Percentiles rank a stretch among this genome's conserved stretches.
Evolutionary conservation across 1,284 basidiomycete genomes (phyloP).

Genomic region (Cryptococcus sp.): DNA sequence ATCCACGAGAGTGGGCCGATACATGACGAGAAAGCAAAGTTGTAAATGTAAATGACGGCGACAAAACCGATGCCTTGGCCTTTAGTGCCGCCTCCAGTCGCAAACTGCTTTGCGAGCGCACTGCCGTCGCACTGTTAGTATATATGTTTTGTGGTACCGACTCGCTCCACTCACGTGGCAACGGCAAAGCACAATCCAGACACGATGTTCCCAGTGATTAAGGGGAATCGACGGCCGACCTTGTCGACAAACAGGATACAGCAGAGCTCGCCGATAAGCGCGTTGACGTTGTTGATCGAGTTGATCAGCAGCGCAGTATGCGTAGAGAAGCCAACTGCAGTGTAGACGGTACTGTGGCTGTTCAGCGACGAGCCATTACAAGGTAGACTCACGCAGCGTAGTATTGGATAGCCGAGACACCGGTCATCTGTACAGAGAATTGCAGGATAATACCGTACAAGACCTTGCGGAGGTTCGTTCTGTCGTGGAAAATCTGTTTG

Average conservation of each 20-base stretch:
- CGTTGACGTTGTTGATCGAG: slow-evolving; percentile 64
- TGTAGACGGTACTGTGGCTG: slow-evolving; percentile 19
- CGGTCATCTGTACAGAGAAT: slow-evolving; percentile 58
- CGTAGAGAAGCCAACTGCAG: slow-evolving; percentile 55
- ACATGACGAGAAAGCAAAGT: slow-evolving; percentile 36
- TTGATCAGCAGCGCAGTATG: slow-evolving; percentile 61
- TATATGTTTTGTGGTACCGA: not conserved
- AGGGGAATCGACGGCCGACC: slow-evolving; percentile 59
- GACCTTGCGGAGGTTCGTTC: slow-evolving; percentile 57
- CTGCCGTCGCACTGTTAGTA: not conserved
- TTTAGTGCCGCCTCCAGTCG: slow-evolving; percentile 15
- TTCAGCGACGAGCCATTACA: not conserved
- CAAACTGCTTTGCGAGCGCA: slow-evolving; percentile 23
- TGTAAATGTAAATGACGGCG: slow-evolving; percentile 37
- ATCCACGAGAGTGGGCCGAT: slow-evolving; percentile 44
- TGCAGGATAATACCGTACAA: slow-evolving; percentile 54
- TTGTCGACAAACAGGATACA: slow-evolving; percentile 63
- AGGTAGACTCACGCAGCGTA: slow-evolving; percentile 47
- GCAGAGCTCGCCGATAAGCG: slow-evolving; percentile 61
- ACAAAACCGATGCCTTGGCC: slow-evolving; percentile 34
- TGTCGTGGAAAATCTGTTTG: slow-evolving; percentile 57
- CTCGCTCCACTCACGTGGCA: slow-evolving; percentile 31
- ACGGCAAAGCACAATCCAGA: slow-evolving; percentile 52
- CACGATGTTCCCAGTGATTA: slow-evolving; percentile 61
- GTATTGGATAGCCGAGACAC: slow-evolving; percentile 59